These are phyloP conservation scores for Berberis thunbergii DNA, from an alignment of 164 flowering plant genomes.

Conservation along the genomic window DNA sequence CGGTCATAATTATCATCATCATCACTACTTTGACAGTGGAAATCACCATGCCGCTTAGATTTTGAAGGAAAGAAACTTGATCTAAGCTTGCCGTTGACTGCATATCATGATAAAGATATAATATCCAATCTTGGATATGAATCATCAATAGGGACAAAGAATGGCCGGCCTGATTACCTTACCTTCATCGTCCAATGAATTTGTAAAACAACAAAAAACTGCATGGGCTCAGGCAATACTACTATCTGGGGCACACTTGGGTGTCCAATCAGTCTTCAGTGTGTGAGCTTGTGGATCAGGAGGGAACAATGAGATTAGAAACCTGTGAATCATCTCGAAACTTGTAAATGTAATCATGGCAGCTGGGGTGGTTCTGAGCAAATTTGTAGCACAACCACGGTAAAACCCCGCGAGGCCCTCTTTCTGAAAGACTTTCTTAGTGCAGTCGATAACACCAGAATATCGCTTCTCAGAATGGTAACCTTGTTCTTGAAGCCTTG, in stretches of 20 bases:
- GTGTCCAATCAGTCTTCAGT: slow-evolving; percentile 13
- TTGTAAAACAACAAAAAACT: background rate
- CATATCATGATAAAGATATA: background rate
- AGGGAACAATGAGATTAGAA: slow-evolving; percentile 37
- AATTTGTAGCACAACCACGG: slow-evolving; percentile 93
- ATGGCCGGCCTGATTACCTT: slow-evolving; percentile 6
- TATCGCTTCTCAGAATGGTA: slow-evolving; percentile 77
- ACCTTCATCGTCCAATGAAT: slow-evolving; percentile 2
- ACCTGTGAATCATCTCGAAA: slow-evolving; percentile 93
- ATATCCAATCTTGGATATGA: slow-evolving; percentile 4
- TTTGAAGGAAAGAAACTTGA: background rate
- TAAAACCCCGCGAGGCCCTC: slow-evolving; percentile 89
- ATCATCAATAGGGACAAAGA: slow-evolving; percentile 7
- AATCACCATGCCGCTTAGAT: background rate
- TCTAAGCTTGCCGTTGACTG: background rate
- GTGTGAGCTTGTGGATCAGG: slow-evolving; percentile 53
- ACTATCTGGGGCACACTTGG: background rate
- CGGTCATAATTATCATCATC: too few species aligned
- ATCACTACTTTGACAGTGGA: background rate
- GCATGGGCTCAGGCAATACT: background rate
- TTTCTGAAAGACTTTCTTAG: slow-evolving; percentile 58
- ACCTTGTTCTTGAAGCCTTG: slow-evolving; percentile 97
- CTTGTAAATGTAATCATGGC: slow-evolving; percentile 97
- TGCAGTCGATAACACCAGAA: slow-evolving; percentile 72
- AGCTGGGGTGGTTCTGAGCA: slow-evolving; percentile 87